Conservation (phyloP, 2,329 filamentous ascomycete species). For the Pseudogymnoascus sp. region DNA sequence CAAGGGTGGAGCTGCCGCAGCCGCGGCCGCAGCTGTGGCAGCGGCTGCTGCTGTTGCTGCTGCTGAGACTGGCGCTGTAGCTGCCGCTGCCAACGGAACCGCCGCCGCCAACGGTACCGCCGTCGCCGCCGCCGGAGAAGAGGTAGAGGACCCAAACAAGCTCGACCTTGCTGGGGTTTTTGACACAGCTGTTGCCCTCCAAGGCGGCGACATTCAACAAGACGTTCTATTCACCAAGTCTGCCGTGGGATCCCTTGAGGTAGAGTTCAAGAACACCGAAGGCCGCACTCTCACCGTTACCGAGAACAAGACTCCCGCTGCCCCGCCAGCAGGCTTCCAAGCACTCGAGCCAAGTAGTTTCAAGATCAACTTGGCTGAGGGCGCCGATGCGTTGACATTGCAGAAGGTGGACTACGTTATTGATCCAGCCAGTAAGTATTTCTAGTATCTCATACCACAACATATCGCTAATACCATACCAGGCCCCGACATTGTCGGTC, state of each 20-base stretch:
- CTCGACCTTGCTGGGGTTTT: conserved; percentile 29
- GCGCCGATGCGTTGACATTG: conserved; percentile 27
- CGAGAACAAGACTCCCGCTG: conserved; percentile 31
- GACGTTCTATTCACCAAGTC: conserved; percentile 28
- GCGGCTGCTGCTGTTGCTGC: conserved; percentile 18
- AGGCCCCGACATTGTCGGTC: conserved; percentile 21
- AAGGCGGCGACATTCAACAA: conserved; percentile 29
- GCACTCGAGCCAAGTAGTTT: conserved; percentile 34
- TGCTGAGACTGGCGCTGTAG: conserved; percentile 20
- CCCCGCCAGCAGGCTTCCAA: conserved; percentile 32
- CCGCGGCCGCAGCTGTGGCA: not conserved
- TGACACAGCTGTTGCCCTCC: conserved; percentile 24
- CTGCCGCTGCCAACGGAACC: conserved; percentile 11
- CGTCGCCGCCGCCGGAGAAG: not conserved
- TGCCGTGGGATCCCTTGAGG: conserved; percentile 31
- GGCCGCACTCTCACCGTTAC: conserved; percentile 32
- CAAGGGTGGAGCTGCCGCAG: not conserved
- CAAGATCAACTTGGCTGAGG: conserved; percentile 30
- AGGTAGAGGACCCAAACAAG: conserved; percentile 24
- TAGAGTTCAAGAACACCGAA: conserved; percentile 33
- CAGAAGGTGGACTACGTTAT: conserved; percentile 36
- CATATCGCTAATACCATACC: not conserved
- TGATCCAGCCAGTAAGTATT: conserved; percentile 30
- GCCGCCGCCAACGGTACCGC: not conserved
- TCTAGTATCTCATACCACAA: too few species aligned